These are phyloP conservation scores for Annulohypoxylon nitens DNA, from an alignment of 495 filamentous ascomycete species.

Conservation along the genomic window DNA sequence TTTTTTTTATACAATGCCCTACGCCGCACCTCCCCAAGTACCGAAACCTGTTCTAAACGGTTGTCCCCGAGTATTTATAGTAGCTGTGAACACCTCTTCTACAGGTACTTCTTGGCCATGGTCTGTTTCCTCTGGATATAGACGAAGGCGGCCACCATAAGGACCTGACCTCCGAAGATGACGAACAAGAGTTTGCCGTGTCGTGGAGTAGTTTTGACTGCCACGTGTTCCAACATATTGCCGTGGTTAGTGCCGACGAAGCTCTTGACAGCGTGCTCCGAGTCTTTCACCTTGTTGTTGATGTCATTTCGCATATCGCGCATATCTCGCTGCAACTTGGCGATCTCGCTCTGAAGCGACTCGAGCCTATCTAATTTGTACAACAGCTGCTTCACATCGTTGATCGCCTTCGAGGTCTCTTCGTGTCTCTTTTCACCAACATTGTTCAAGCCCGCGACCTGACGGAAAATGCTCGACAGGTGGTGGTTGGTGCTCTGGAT, in stretches of 20 bases:
- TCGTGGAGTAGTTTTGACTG: constrained; percentile 68
- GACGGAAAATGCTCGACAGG: constrained; percentile 74
- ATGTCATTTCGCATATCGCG: constrained; percentile 64
- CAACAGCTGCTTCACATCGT: constrained; percentile 56
- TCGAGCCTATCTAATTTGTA: constrained; percentile 57
- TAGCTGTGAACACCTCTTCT: not conserved
- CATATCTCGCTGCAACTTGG: constrained; percentile 75
- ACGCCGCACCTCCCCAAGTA: constrained; percentile 8
- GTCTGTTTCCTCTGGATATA: constrained; percentile 85
- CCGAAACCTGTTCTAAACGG: not conserved
- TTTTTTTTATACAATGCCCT: constrained; percentile 45
- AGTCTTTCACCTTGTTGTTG: constrained; percentile 69
- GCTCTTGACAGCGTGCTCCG: constrained; percentile 78
- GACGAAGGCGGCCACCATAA: constrained; percentile 77
- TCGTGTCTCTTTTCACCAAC: constrained; percentile 71
- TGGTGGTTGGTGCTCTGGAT: constrained; percentile 81
- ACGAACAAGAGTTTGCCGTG: constrained; percentile 81
- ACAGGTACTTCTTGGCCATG: constrained; percentile 94
- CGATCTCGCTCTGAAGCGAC: constrained; percentile 64
- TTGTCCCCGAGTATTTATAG: not conserved
- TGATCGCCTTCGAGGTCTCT: constrained; percentile 60
- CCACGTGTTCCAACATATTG: constrained; percentile 70
- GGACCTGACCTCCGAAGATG: constrained; percentile 79
- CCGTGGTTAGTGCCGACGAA: constrained; percentile 79
- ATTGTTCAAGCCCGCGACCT: constrained; percentile 64